Evolutionary conservation across 2,329 filamentous ascomycete species (phyloP).

Genomic region (Phoma sp.): DNA sequence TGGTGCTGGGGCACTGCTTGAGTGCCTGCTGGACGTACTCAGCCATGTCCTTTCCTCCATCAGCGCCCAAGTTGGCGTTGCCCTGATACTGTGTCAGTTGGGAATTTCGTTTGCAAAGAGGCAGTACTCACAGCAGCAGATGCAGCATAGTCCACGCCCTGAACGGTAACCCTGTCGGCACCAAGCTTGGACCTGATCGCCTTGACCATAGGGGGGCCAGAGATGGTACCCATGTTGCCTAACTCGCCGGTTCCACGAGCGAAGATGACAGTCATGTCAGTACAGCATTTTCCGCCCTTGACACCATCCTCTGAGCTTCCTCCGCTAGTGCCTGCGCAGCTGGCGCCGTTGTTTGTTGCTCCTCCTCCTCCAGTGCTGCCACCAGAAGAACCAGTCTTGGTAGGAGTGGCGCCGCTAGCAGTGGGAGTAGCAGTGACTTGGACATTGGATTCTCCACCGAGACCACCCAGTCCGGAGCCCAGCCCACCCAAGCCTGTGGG

Average conservation of each 20-base stretch:
- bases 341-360: constrained; percentile 24
- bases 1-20: constrained; percentile 39
- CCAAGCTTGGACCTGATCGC: constrained; percentile 37
- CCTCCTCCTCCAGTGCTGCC: background rate
- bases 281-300: constrained; percentile 48
- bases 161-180: constrained; percentile 34
- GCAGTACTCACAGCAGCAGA: constrained; percentile 29
- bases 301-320: constrained; percentile 50
- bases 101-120: background rate
- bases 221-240: constrained; percentile 52
- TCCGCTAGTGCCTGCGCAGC: constrained; percentile 28
- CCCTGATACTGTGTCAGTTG: constrained; percentile 25
- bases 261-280: constrained; percentile 53
- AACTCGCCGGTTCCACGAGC: constrained; percentile 52
- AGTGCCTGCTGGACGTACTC: constrained; percentile 31
- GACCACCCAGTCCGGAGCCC: background rate
- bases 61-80: constrained; percentile 32
- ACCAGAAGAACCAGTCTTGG: constrained; percentile 11
- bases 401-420: background rate
- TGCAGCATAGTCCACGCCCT: constrained; percentile 44
- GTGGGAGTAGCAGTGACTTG: constrained; percentile 9
- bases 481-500: background rate
- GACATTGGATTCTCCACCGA: background rate
- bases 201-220: constrained; percentile 49
- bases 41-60: constrained; percentile 38